These are phyloP conservation scores for Ophiocordyceps australis DNA, from an alignment of 2,329 filamentous ascomycete species.

Conservation along the genomic window DNA sequence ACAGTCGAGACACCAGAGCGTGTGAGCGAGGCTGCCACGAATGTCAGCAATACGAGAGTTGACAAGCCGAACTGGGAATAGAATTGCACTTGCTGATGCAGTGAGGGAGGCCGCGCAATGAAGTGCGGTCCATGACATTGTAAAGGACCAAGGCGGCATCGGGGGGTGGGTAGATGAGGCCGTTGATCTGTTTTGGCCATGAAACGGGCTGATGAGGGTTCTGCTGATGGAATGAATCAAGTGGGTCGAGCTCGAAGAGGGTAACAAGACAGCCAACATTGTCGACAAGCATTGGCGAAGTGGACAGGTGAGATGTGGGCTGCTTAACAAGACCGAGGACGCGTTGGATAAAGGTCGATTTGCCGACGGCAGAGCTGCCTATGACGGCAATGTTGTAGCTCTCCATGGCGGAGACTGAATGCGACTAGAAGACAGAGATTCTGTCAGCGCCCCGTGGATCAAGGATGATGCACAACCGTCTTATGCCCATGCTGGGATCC, in stretches of 20 bases:
- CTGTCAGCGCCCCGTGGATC: too few species aligned
- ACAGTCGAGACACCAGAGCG: constrained; percentile 59
- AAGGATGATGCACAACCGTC: too few species aligned
- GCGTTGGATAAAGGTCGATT: constrained; percentile 49
- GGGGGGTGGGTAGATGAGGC: constrained; percentile 53
- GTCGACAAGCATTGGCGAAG: constrained; percentile 38
- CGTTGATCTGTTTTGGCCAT: constrained; percentile 51
- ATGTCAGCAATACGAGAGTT: constrained; percentile 1
- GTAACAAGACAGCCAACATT: constrained; percentile 38
- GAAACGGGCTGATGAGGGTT: constrained; percentile 37
- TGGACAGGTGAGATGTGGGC: constrained; percentile 34
- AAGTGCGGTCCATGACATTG: constrained; percentile 66
- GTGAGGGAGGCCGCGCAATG: constrained; percentile 54
- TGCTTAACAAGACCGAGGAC: constrained; percentile 35
- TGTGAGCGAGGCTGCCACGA: constrained; percentile 46
- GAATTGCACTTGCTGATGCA: constrained; percentile 43
- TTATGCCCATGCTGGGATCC: constrained; percentile 5
- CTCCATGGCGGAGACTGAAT: constrained; percentile 27
- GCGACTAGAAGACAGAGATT: constrained; percentile 8
- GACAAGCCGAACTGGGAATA: constrained; percentile 2
- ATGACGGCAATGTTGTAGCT: constrained; percentile 48
- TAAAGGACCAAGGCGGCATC: constrained; percentile 78
- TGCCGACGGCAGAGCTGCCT: constrained; percentile 47
- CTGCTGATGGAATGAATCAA: constrained; percentile 44
- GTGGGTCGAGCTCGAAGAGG: constrained; percentile 46